These are phyloP conservation scores for Linnemannia elongata DNA, from an alignment of 192 early-diverging fungal genomes.

Conservation along the genomic window DNA sequence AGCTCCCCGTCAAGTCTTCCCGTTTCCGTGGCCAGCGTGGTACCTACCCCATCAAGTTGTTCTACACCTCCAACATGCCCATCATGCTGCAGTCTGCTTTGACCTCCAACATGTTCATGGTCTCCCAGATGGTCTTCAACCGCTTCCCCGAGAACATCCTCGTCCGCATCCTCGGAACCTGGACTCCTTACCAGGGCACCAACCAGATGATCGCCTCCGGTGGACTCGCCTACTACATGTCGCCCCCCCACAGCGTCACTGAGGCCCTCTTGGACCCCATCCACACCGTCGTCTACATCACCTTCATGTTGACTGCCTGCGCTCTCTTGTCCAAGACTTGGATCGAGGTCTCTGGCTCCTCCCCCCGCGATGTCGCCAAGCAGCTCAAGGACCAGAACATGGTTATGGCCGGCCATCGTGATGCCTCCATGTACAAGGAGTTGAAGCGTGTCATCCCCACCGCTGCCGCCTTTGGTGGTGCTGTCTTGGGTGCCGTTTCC, in stretches of 20 bases:
- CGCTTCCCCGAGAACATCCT: slow-evolving; percentile 97
- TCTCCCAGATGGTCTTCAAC: slow-evolving; percentile 98
- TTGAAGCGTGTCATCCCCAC: slow-evolving; percentile 98
- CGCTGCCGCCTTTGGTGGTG: slow-evolving; percentile 97
- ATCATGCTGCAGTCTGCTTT: slow-evolving; percentile 99
- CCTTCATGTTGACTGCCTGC: slow-evolving; percentile 95
- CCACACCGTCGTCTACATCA: slow-evolving; percentile 94
- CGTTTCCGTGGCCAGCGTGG: slow-evolving; percentile 97
- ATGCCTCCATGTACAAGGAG: slow-evolving; percentile 99
- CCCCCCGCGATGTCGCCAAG: slow-evolving; percentile 96
- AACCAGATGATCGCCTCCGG: slow-evolving; percentile 93
- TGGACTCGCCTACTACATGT: slow-evolving; percentile 98
- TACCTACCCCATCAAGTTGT: slow-evolving; percentile 98
- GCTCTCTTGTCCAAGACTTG: slow-evolving; percentile 98
- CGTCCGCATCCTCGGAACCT: slow-evolving; percentile 94
- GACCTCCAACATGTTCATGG: slow-evolving; percentile 97
- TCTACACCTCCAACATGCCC: slow-evolving; percentile 99
- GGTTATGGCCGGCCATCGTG: slow-evolving; percentile 94
- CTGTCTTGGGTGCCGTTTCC: slow-evolving; percentile 95
- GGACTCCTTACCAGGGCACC: slow-evolving; percentile 95
- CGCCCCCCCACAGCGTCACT: slow-evolving; percentile 91
- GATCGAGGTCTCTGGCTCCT: slow-evolving; percentile 99
- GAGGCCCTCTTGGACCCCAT: slow-evolving; percentile 93
- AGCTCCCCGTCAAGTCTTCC: slow-evolving; percentile 98
- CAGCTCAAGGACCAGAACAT: slow-evolving; percentile 98